Base-by-base conservation (phyloP, 768 basidiomycete genomes). In the Leccinum imitatum region DNA sequence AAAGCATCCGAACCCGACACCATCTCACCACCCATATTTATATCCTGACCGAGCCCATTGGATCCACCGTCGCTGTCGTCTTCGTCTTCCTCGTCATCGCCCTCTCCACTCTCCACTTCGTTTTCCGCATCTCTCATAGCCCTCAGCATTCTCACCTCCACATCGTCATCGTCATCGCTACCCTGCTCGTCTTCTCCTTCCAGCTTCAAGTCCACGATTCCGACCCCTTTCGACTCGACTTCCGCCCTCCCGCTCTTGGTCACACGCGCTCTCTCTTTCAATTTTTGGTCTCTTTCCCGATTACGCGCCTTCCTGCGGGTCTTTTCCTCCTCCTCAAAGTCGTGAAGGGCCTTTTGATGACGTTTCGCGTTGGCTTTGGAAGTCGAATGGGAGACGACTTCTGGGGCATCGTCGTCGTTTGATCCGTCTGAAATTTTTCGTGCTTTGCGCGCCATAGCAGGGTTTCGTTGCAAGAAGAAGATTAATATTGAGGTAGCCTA, bases 321-420 rank as follows among this genome's bases (percentile, higher is more conserved):
- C 46, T 76, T 77, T 65, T 77, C 77, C 7, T 69, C 73, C 8
- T 65, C 70, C 35, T 77, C 70, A 21, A 77, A 77, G 53, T 75
- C 67, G 58, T 71, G 70, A 0, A 80, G 62, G 5, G 74, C 74
- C n/a, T 73, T 71, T 27, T 77, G 71, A 52, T 71, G 70, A 44
- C 72, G 75, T 59, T 77, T 73, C 8, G 71, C 77, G 13, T 72
- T 63, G 23, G 76, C 76, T 66, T 80, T 85, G 25, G 83, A 80
- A 5, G 75, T 67, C 0, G 73, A 73, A n/a, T 81, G 79, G 0
- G 82, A 74, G n/a, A 86, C 66, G 0, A 80, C 66, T 62, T 85
- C 84, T 1, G 85, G 85, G 1, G 77, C 77, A 1, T 84, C 77
- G 53, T 80, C 80, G 51, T 76, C 76, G 57, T 73, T 75, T 37